Evolutionary conservation across 495 filamentous ascomycete genomes (phyloP), one percentile per base, ranked within the genome.

Genomic region (Aspergillus sclerotiicarbonarius): DNA sequence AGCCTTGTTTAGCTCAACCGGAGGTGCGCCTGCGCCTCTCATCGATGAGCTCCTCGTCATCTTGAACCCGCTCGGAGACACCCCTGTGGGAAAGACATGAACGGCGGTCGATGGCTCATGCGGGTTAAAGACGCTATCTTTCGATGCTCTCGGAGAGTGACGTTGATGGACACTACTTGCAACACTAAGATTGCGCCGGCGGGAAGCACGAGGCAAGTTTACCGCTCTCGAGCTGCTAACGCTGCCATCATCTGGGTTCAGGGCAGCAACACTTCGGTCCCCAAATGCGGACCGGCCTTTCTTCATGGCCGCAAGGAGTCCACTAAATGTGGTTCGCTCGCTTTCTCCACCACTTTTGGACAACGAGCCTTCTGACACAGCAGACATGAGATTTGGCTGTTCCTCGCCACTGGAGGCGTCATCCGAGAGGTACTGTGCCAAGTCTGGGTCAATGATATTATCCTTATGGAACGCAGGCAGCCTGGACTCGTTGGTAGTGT

Each of bases 391-490:
- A 69, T 87, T 92, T 72, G 91, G 84, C 65, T 94, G 90, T 53
- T 98, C 92, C 62, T 96, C 92, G 16, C 87, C 94, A 65, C 90
- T 97, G 2, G 90, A 93, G 19, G 87, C 91, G 63, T 92, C 89
- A 70, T 99, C 95, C 16, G 94, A 98, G 78, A 98, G 87, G 73
- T 93, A 98, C 29, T 91, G 90, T 2, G 92, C 92, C 15, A 98
- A 77, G 64, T 98, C 95, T 4, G 95, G 93, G 65, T 99, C 95
- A 67, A 98, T 98, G 61, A 99, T 96, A 64, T 90, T 97, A 67
- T 99, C 95, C 62, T 91, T 91, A 66, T 98, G 95, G 63, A 98
- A 98, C 29, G 93, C 91, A 33, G 92, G 87, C 8, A 96, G 79
- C 13, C 84, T 82, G n/a, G 83, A 77, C 54, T 85, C 85, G 50